Conservation (phyloP, 2,329 filamentous ascomycete genomes). For the Amauroascus verrucosus region DNA sequence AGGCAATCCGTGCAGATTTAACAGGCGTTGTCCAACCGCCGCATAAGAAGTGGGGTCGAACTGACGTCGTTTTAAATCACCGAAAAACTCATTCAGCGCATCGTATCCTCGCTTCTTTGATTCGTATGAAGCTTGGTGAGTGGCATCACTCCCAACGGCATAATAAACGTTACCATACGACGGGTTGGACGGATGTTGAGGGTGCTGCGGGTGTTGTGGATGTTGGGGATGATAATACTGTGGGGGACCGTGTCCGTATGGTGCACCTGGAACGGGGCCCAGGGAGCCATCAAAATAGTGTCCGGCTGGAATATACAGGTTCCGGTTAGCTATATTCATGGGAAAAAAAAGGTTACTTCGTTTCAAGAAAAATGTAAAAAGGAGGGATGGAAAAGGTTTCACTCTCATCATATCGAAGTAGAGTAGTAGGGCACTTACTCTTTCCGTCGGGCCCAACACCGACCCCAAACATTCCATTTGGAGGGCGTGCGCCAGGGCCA, state of each 20-base stretch:
- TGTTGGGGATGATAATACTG: conserved; percentile 42
- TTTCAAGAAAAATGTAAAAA: conserved; percentile 2
- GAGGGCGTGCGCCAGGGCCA: conserved; percentile 36
- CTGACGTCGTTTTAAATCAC: conserved; percentile 79
- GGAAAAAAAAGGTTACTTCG: neutral
- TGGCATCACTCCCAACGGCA: conserved; percentile 58
- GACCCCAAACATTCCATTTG: conserved; percentile 33
- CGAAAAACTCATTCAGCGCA: conserved; percentile 87
- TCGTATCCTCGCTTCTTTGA: conserved; percentile 77
- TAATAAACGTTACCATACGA: conserved; percentile 71
- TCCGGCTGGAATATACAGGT: conserved; percentile 24
- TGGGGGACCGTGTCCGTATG: conserved; percentile 36
- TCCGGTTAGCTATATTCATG: conserved; percentile 15
- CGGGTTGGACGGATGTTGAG: conserved; percentile 44
- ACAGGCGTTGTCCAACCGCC: conserved; percentile 79
- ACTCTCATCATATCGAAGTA: no score
- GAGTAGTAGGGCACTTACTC: conserved; percentile 21
- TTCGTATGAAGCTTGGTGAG: conserved; percentile 55
- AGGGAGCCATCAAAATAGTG: conserved; percentile 50
- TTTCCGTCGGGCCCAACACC: conserved; percentile 25
- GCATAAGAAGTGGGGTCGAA: conserved; percentile 84
- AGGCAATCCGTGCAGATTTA: conserved; percentile 63
- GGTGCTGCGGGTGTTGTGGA: conserved; percentile 45
- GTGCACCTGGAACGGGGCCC: conserved; percentile 38
- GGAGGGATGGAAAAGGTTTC: neutral